A percentile compares a stretch with the other conserved stretches of the same genome.
Evolutionary conservation across 1,284 basidiomycete species (phyloP).

Genomic region (Tranzscheliella williamsii): DNA sequence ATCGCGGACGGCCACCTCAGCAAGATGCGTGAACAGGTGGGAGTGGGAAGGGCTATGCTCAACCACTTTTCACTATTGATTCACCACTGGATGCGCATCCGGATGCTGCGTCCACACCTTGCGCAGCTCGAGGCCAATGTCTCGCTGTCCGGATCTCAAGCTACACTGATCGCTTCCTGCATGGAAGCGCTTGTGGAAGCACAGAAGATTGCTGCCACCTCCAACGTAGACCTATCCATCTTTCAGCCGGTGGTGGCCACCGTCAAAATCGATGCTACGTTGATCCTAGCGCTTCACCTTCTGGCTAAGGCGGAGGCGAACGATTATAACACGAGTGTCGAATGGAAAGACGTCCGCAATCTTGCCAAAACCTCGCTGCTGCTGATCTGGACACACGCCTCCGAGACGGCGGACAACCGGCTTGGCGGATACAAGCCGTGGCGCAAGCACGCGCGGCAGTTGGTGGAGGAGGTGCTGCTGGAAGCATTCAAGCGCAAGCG

Average conservation of each 20-base stretch:
- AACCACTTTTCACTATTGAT: constrained; percentile 21
- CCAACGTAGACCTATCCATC: constrained; percentile 30
- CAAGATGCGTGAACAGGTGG: constrained; percentile 7
- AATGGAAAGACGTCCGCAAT: constrained; percentile 9
- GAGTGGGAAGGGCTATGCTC: constrained; percentile 10
- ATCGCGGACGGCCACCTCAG: constrained; percentile 15
- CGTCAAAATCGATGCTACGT: constrained; percentile 19
- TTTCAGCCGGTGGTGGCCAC: constrained; percentile 19
- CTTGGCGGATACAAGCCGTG: constrained; percentile 8
- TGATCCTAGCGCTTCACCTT: constrained; percentile 21
- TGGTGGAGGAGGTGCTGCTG: constrained; percentile 16
- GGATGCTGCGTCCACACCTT: constrained; percentile 15
- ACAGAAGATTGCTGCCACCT: constrained; percentile 12
- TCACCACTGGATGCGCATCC: constrained; percentile 29
- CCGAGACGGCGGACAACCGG: constrained; percentile 3
- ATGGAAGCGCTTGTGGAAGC: constrained; percentile 17
- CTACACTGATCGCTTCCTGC: constrained; percentile 14
- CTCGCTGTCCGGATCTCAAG: constrained; percentile 5
- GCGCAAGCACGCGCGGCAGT: constrained; percentile 6
- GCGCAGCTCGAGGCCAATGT: constrained; percentile 4
- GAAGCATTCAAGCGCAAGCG: constrained; percentile 19
- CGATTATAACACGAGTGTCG: constrained; percentile 6
- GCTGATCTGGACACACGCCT: constrained; percentile 19
- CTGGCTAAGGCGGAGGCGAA: constrained; percentile 6
- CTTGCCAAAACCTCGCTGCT: constrained; percentile 14